Conservation (phyloP, 768 basidiomycete genomes). For the Kwoniella shandongensis region DNA sequence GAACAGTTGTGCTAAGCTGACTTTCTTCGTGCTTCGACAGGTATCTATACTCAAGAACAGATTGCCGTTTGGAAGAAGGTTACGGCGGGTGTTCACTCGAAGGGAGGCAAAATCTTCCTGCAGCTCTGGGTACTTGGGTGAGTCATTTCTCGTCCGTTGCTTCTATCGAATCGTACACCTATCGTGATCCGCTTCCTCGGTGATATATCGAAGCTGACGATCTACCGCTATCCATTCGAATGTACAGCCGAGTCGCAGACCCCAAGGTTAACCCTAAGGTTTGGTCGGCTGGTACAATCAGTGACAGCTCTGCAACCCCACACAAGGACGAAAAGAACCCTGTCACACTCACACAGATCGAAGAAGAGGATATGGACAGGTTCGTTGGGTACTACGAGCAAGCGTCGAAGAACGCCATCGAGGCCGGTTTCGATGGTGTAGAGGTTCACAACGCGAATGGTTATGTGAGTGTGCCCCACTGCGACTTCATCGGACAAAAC, state of each 20-base stretch:
- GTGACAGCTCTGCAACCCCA: conserved; percentile 1
- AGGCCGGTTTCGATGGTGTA: conserved; percentile 69
- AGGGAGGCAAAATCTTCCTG: conserved; percentile 59
- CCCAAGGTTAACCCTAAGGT: neutral
- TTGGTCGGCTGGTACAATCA: neutral
- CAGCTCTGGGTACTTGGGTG: conserved; percentile 63
- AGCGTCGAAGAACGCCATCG: conserved; percentile 63
- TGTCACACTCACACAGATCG: conserved; percentile 19
- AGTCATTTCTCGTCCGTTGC: neutral
- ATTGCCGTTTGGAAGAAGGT: conserved; percentile 62
- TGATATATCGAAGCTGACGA: no score
- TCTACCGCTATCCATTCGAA: no score
- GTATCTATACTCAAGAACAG: conserved; percentile 56
- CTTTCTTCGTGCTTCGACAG: neutral
- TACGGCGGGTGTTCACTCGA: conserved; percentile 60
- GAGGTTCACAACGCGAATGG: conserved; percentile 58
- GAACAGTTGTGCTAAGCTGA: neutral
- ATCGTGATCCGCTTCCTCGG: neutral
- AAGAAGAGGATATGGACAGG: conserved; percentile 56
- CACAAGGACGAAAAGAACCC: neutral
- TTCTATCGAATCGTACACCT: neutral
- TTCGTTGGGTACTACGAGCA: conserved; percentile 57
- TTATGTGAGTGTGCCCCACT: conserved; percentile 28
- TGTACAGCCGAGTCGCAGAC: conserved; percentile 6
- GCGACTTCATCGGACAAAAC: no score